Conservation (phyloP, 2,329 filamentous ascomycete species). For the Myriosclerotinia curreyana region DNA sequence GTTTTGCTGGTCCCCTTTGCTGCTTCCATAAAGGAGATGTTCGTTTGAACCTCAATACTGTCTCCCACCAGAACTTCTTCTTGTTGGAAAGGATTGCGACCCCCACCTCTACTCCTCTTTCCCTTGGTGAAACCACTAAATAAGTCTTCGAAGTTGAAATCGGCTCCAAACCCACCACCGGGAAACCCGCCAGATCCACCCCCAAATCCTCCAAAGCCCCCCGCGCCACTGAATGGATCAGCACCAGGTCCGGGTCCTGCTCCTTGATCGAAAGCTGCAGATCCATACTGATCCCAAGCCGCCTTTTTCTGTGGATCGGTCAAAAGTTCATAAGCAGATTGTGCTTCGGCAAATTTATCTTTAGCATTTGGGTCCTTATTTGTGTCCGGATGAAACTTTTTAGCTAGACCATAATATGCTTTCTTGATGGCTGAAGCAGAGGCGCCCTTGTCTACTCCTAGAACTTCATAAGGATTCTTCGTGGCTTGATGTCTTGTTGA, state of each 20-base stretch:
- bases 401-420: slow-evolving; percentile 94
- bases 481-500: slow-evolving; percentile 36
- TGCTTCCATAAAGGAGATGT: slow-evolving; percentile 92
- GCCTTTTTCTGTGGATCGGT: slow-evolving; percentile 92
- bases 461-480: slow-evolving; percentile 80
- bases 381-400: slow-evolving; percentile 97
- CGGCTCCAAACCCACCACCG: slow-evolving; percentile 65
- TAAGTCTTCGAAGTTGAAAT: slow-evolving; percentile 95
- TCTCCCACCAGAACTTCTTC: slow-evolving; percentile 84
- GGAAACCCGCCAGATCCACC: slow-evolving; percentile 46
- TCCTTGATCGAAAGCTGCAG: slow-evolving; percentile 80
- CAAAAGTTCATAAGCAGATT: slow-evolving; percentile 89
- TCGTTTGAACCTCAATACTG: slow-evolving; percentile 91
- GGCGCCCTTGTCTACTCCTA: slow-evolving; percentile 82
- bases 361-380: slow-evolving; percentile 95
- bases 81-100: slow-evolving; percentile 67
- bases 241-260: slow-evolving; percentile 54
- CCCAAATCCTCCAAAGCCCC: slow-evolving; percentile 51
- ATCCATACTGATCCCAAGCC: slow-evolving; percentile 86
- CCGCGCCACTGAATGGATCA: slow-evolving; percentile 60
- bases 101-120: slow-evolving; percentile 45
- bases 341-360: slow-evolving; percentile 90
- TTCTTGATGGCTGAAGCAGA: slow-evolving; percentile 90
- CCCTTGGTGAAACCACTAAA: slow-evolving; percentile 72
- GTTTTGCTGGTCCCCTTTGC: slow-evolving; percentile 87